Conservation (phyloP, 495 filamentous ascomycete species). For the Trichoderma virens region DNA sequence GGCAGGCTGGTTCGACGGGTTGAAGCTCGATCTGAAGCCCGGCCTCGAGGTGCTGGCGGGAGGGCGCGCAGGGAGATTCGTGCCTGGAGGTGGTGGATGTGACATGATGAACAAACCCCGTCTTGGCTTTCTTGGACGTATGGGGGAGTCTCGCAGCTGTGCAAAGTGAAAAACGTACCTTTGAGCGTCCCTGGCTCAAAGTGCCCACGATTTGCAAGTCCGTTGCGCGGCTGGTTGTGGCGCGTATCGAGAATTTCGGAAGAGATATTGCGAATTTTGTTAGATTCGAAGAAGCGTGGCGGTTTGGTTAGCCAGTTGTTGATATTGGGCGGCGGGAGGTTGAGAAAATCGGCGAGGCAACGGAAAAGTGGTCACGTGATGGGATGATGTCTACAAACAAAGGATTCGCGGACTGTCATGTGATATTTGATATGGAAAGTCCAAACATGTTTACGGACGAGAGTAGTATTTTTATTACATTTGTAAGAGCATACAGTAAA, state of each 20-base stretch:
- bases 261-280: background rate
- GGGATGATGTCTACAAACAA: too few species aligned
- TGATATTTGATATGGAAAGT: too few species aligned
- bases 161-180: constrained; percentile 40
- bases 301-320: background rate
- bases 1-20: constrained; percentile 26
- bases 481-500: too few species aligned
- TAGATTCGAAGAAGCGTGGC: background rate
- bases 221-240: background rate
- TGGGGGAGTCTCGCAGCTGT: constrained; percentile 21
- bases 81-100: constrained; percentile 88
- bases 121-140: constrained; percentile 40
- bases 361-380: background rate
- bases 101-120: constrained; percentile 77
- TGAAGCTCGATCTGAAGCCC: constrained; percentile 55
- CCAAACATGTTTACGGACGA: too few species aligned
- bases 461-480: too few species aligned
- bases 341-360: background rate
- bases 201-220: background rate
- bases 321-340: background rate
- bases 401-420: background rate
- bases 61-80: constrained; percentile 73
- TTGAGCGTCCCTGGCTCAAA: constrained; percentile 15
- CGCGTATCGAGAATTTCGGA: background rate
- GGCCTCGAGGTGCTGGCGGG: constrained; percentile 51